Conservation (phyloP, 495 filamentous ascomycete genomes). For the Poronia punctata region DNA sequence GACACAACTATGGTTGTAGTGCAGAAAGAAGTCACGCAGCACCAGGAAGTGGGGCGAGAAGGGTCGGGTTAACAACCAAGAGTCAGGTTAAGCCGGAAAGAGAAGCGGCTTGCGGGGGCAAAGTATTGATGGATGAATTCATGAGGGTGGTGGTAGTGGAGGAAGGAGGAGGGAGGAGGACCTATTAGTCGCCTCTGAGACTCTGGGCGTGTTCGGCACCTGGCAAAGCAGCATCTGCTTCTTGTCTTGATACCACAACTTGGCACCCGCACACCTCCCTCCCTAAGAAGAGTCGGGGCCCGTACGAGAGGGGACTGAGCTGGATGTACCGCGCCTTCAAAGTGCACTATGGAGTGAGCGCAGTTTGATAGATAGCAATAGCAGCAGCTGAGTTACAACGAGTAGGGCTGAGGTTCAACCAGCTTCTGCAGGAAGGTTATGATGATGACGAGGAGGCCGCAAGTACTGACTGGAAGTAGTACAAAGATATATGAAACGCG, state of each 20-base stretch:
- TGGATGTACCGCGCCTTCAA: too few species aligned
- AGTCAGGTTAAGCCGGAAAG: constrained; percentile 29
- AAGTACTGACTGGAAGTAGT: too few species aligned
- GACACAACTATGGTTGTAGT: constrained; percentile 27
- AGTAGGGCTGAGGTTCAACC: too few species aligned
- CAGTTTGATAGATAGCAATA: too few species aligned
- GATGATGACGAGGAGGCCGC: too few species aligned
- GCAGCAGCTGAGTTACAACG: too few species aligned
- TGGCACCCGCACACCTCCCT: constrained; percentile 3
- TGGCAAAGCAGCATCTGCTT: constrained; percentile 11
- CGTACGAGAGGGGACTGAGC: background rate
- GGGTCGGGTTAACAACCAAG: constrained; percentile 20
- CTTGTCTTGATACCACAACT: constrained; percentile 16
- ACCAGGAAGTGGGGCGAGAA: constrained; percentile 28
- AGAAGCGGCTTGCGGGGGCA: constrained; percentile 30
- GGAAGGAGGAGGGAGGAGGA: constrained; percentile 5
- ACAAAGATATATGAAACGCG: too few species aligned
- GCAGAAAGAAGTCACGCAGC: constrained; percentile 31
- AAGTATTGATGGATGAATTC: constrained; percentile 29
- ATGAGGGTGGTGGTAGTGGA: constrained; percentile 20
- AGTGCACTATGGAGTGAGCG: too few species aligned
- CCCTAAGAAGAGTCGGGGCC: background rate
- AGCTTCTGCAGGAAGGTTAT: too few species aligned
- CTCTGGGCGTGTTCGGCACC: constrained; percentile 24
- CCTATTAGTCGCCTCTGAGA: constrained; percentile 22